Evolutionary conservation across 1,139 yeast genomes (phyloP), one percentile per base, ranked within the genome.

Genomic region (Trichomonascaceae sp.): DNA sequence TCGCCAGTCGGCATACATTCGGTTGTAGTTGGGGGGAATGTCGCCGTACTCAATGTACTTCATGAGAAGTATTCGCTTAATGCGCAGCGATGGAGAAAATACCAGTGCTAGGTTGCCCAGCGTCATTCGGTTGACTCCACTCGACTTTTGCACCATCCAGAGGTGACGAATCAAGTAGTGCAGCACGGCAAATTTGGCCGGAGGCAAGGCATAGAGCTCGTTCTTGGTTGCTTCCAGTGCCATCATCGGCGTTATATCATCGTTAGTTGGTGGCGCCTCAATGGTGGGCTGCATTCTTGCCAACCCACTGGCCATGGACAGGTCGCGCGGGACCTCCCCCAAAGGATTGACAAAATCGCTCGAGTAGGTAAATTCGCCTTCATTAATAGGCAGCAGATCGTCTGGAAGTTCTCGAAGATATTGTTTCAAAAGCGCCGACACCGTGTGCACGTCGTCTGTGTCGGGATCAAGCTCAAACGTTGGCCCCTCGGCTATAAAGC

Each of bases 341-440:
- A 20, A 20, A 8, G 23, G 9, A 8, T 6, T 8, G 9, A 8
- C 23, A 20, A 20, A 11, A 20, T 20, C 23, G 11, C 11, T 8
- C 11, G 23, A 6, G 23, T 20, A 20, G 11, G 6, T 20, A 20
- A 20, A 20, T 11, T 20, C 9, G n/a, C n/a, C n/a, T n/a, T n/a
- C n/a, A n/a, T n/a, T n/a, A n/a, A 11, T 15, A 5, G 18, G 16
- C n/a, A 16, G 14, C 14, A 13, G 17, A 16, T 87, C 80, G 42
- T 80, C 89, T 0, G 95, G 94, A 29, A 84, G 58, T 44, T 79
- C 92, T 44, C 95, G 65, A 42, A 84, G 60, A 48, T 69, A 84
- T 36, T 76, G 66, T 51, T 84, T 84, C 40, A 84, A 73, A 41
- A 85, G 69, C 31, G 93, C 82, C 1, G 94, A 79, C 36, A 82